Evolutionary conservation across 225 moss, liverwort and hornwort genomes (phyloP).

Genomic region (Polytrichum formosum): DNA sequence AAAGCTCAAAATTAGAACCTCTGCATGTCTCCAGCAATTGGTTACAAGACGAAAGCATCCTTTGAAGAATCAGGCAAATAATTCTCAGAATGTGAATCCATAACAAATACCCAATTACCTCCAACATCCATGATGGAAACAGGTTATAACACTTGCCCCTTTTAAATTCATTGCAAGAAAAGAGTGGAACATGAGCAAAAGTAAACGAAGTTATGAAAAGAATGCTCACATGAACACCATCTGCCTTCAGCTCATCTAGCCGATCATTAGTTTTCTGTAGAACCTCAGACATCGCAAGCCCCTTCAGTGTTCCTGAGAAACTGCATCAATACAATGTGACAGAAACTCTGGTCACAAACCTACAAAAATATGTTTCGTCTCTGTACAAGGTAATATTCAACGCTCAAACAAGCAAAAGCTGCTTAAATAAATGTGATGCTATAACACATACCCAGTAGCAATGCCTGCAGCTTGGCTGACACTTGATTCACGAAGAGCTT

Average conservation of each 20-base stretch:
- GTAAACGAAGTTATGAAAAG: no score
- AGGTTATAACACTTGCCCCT: background rate
- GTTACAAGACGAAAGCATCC: conserved; percentile 1
- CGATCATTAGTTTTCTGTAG: conserved; percentile 88
- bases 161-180: no score
- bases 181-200: no score
- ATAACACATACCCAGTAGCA: conserved; percentile 73
- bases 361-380: no score
- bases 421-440: background rate
- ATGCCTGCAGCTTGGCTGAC: conserved; percentile 97
- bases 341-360: no score
- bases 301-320: conserved; percentile 77
- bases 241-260: conserved; percentile 80
- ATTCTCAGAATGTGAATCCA: background rate
- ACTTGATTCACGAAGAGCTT: conserved; percentile 83
- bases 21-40: background rate
- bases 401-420: no score
- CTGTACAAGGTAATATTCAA: no score
- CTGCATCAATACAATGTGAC: conserved; percentile 33
- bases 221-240: conserved; percentile 81
- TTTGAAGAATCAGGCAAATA: background rate
- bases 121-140: background rate
- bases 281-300: conserved; percentile 81
- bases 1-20: no score
- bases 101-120: background rate